Base-by-base conservation (phyloP, 805 yeast genomes). In the Wickerhamomyces chambardii region DNA sequence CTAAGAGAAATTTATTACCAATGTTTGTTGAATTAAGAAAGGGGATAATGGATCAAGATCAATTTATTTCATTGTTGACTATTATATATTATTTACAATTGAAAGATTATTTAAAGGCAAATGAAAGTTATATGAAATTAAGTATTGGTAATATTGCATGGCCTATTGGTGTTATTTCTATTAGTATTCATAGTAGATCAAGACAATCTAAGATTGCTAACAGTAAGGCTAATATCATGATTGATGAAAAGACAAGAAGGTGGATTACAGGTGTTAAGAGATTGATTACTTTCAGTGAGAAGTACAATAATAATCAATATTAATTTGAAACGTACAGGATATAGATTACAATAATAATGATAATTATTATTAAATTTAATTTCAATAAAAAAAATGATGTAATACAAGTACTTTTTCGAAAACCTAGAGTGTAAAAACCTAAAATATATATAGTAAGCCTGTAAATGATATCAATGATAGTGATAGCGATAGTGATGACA, bases 101-200 rank as follows among this genome's bases (percentile, higher is more conserved):
- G 10, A 48, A 53, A 14, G 68, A 75, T 26, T 75, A 55, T 43
- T 50, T 53, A 27, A 59, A 59, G 34, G 85, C 90, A 5, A 72
- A 72, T 39, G 84, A 84, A 47, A 64, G 77, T 18, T 86, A 86
- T 46, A 60, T 85, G 64, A 71, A 79, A 42, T 58, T 86, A 38
- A 79, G 90, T 49, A 79, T 86, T 15, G 96, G 95, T 1, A 84
- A 84, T 45, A 85, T 82, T 3, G 89, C 92, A 5, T 86, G 95
- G 95, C 96, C 96, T 3, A 81, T 85, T 43, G 96, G 95, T 19
- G 83, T 86, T 12, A 63, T 75, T 7, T 73, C 73, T 37, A 81
- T 86, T 14, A 86, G 92, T 33, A 84, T 86, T 38, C 95, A 85
- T 52, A 78, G 77, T 10, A 61, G 95, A 40, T 71, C 78, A 36